A percentile compares a stretch with the other conserved stretches of the same genome.
phyloP scores from a whole-genome alignment of 768 basidiomycete genomes.

The Pholiota molesta region DNA sequence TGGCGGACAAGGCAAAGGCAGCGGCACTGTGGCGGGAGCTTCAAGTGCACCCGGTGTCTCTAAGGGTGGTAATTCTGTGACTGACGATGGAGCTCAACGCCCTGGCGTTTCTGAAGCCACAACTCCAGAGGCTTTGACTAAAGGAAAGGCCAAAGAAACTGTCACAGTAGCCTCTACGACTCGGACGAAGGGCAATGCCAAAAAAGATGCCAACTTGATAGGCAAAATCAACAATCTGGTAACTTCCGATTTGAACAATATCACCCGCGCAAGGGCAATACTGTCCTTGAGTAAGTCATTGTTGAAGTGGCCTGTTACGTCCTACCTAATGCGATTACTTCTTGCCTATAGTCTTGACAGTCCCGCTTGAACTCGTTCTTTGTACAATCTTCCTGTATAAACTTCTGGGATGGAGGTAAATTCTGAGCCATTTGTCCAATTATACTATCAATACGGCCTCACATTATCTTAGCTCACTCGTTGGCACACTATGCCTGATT shows the following conservation, averaged over 20 bases:
- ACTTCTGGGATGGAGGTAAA: slow-evolving; percentile 49
- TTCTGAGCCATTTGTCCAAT: not conserved
- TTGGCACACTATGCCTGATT: slow-evolving; percentile 56
- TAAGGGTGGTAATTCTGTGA: not conserved
- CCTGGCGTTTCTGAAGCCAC: not conserved
- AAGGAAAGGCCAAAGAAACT: not conserved
- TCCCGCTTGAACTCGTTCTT: slow-evolving; percentile 42
- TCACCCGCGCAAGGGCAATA: slow-evolving; percentile 38
- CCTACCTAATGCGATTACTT: no score
- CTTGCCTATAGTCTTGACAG: slow-evolving; percentile 30
- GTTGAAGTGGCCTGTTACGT: no score
- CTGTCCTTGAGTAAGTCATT: slow-evolving; percentile 24
- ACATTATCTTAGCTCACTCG: slow-evolving; percentile 45
- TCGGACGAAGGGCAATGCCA: not conserved
- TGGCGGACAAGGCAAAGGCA: not conserved
- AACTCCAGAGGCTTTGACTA: not conserved
- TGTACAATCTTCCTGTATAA: slow-evolving; percentile 46
- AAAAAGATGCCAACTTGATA: slow-evolving; percentile 48
- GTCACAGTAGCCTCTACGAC: not conserved
- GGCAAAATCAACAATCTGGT: slow-evolving; percentile 81
- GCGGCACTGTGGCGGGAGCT: not conserved
- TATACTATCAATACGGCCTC: no score
- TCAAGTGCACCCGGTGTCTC: not conserved
- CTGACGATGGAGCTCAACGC: not conserved
- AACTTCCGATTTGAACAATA: slow-evolving; percentile 57